These are phyloP conservation scores for Didymella arachidicola DNA, from an alignment of 2,329 filamentous ascomycete genomes.

Conservation along the genomic window DNA sequence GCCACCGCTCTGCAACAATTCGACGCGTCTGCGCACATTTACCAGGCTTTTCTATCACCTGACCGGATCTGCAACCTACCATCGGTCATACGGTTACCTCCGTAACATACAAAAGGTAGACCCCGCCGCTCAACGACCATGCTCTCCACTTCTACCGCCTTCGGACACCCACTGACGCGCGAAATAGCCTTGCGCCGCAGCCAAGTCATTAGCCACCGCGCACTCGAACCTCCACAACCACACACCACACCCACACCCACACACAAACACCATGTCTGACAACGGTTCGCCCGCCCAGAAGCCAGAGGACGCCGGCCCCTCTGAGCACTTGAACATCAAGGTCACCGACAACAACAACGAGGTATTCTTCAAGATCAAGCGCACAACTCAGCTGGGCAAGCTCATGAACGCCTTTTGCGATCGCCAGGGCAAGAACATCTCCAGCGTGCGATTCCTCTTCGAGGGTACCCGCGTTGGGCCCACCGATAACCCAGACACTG, in stretches of 20 bases:
- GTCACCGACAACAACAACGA: conserved; percentile 99
- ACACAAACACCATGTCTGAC: conserved; percentile 51
- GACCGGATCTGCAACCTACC: conserved; percentile 19
- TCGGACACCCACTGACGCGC: conserved; percentile 28
- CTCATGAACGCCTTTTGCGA: conserved; percentile 99
- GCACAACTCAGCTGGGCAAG: conserved; percentile 93
- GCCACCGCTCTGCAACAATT: conserved; percentile 34
- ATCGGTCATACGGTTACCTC: conserved; percentile 30
- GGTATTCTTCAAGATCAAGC: conserved; percentile 99
- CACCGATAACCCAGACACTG: conserved; percentile 87
- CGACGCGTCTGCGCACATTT: conserved; percentile 28
- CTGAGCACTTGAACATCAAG: conserved; percentile 97
- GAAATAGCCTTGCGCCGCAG: conserved; percentile 17
- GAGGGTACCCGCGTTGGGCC: conserved; percentile 93
- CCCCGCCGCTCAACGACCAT: conserved; percentile 32
- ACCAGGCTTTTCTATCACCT: conserved; percentile 23
- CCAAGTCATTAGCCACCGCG: conserved; percentile 11
- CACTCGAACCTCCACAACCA: conserved; percentile 7
- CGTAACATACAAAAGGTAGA: conserved; percentile 32
- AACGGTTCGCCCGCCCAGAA: conserved; percentile 54
- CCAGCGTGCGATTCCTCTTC: conserved; percentile 91
- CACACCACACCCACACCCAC: conserved; percentile 9
- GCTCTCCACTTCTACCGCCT: conserved; percentile 31
- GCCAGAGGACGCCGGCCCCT: conserved; percentile 57
- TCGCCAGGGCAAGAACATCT: conserved; percentile 85